Conservation (phyloP, 495 filamentous ascomycete species). For the Oleoguttula mirabilis region DNA sequence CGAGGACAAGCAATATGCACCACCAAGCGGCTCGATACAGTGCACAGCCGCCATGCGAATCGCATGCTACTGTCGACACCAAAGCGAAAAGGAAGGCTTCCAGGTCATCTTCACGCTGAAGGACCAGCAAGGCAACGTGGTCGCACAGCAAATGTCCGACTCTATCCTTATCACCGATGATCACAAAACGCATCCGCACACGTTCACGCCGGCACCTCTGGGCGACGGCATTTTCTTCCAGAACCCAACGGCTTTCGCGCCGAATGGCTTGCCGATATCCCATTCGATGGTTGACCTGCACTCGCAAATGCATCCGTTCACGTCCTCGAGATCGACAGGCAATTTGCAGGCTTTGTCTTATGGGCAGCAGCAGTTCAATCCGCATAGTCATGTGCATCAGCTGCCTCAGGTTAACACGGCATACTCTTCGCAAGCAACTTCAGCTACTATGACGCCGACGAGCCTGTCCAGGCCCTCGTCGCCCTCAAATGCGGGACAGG, state of each 20-base stretch:
- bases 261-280: conserved; percentile 9
- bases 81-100: conserved; percentile 81
- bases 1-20: conserved; percentile 11
- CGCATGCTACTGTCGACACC: conserved; percentile 91
- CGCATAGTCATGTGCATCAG: conserved; percentile 17
- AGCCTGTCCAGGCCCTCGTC: conserved; percentile 63
- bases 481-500: conserved; percentile 40
- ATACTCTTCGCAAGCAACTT: conserved; percentile 33
- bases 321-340: conserved; percentile 14
- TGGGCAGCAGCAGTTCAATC: conserved; percentile 14
- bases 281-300: conserved; percentile 13
- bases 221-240: neutral
- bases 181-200: conserved; percentile 62
- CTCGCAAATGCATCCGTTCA: conserved; percentile 1
- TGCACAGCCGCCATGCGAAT: conserved; percentile 88
- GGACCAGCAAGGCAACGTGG: conserved; percentile 55
- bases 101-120: conserved; percentile 91
- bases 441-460: conserved; percentile 45
- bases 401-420: conserved; percentile 11
- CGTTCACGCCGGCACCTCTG: conserved; percentile 1
- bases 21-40: conserved; percentile 53
- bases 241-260: neutral
- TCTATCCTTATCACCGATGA: conserved; percentile 95
- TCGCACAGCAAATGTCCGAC: conserved; percentile 74
- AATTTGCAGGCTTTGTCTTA: conserved; percentile 16